A percentile compares a stretch with the other conserved stretches of the same genome.
phyloP scores from a whole-genome alignment of 768 basidiomycete species.

The Tulasnella sp. region DNA sequence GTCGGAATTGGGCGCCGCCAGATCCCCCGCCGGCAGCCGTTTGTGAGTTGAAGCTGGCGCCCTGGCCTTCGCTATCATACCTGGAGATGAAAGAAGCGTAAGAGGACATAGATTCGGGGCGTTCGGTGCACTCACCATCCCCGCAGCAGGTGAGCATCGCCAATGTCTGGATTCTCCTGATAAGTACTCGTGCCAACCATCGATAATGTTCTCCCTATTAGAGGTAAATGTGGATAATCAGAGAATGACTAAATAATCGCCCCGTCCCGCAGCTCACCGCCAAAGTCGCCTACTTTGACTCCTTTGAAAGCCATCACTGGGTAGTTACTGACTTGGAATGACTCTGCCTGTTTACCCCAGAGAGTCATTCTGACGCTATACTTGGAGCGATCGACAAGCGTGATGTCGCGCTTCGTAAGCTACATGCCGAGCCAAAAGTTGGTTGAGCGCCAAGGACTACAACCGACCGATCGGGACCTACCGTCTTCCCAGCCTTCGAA shows the following conservation, averaged over 20 bases:
- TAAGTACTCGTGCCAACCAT: constrained; percentile 72
- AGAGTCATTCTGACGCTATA: constrained; percentile 75
- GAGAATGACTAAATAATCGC: neutral
- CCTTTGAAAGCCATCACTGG: constrained; percentile 90
- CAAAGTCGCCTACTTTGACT: constrained; percentile 86
- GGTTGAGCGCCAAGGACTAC: neutral
- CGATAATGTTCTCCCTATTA: constrained; percentile 66
- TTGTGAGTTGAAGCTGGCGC: constrained; percentile 59
- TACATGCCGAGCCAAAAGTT: constrained; percentile 22
- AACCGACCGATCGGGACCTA: constrained; percentile 19
- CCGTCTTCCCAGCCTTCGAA: constrained; percentile 62
- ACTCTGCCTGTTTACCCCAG: constrained; percentile 93
- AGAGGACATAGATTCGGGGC: neutral
- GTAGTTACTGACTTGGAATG: constrained; percentile 43
- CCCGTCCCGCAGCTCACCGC: constrained; percentile 38
- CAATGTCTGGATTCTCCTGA: constrained; percentile 82
- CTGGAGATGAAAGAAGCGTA: constrained; percentile 18
- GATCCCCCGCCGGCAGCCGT: constrained; percentile 29
- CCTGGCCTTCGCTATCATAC: constrained; percentile 60
- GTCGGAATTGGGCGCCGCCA: constrained; percentile 42
- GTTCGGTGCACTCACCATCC: constrained; percentile 51
- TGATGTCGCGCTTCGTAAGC: constrained; percentile 83
- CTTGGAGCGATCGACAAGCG: constrained; percentile 71
- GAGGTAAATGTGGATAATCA: neutral
- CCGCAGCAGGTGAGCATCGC: constrained; percentile 71